These are phyloP conservation scores for Xylaria polymorpha DNA, from an alignment of 2,329 filamentous ascomycete species.

Conservation along the genomic window DNA sequence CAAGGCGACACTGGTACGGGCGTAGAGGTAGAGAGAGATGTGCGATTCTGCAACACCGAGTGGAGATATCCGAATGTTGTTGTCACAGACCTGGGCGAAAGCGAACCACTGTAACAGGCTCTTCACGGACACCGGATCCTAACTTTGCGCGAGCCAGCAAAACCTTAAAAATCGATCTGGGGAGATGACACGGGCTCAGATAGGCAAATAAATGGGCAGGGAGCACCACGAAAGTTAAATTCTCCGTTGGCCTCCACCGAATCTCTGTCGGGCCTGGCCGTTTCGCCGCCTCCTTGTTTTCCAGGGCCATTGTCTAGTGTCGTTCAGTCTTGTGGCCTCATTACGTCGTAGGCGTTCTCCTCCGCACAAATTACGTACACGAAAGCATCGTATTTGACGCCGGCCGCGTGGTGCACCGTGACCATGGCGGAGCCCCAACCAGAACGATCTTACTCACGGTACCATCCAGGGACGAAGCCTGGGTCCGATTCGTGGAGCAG, in stretches of 20 bases:
- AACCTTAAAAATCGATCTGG: conserved; percentile 12
- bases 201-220: conserved; percentile 13
- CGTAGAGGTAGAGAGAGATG: not conserved
- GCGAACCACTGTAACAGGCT: not conserved
- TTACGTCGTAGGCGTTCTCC: conserved; percentile 29
- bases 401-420: conserved; percentile 4
- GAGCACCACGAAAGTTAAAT: conserved; percentile 27
- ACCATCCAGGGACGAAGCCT: conserved; percentile 14
- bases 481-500: conserved; percentile 23
- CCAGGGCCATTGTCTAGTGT: conserved; percentile 15
- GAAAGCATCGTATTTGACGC: conserved; percentile 19
- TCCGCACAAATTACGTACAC: conserved; percentile 35
- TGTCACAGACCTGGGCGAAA: conserved; percentile 3
- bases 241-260: conserved; percentile 18
- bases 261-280: conserved; percentile 1
- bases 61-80: not conserved
- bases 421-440: conserved; percentile 17
- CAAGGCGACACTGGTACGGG: not conserved
- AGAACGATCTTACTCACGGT: conserved; percentile 14
- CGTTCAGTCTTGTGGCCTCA: conserved; percentile 18
- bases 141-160: not conserved
- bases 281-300: conserved; percentile 26
- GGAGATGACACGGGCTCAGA: conserved; percentile 2
- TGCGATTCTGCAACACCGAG: conserved; percentile 2
- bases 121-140: conserved; percentile 14